Evolutionary conservation across 345 rosid genomes (phyloP).

Genomic region (Erucastrum elatum): DNA sequence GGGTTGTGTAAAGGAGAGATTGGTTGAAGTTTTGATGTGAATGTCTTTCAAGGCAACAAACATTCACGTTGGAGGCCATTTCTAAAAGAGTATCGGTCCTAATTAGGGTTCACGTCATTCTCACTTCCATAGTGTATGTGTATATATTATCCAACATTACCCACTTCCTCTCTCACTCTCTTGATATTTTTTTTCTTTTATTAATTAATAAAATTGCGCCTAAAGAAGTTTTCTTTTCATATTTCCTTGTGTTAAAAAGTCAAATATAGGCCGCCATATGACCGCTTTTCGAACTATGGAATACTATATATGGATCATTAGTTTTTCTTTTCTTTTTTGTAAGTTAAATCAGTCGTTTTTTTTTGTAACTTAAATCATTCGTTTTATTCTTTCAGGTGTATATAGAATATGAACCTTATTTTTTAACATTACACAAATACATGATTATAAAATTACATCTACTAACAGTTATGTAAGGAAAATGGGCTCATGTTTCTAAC

Average conservation of each 20-base stretch:
- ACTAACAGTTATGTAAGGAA: background rate
- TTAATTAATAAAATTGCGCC: background rate
- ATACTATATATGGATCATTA: too few relatives aligned
- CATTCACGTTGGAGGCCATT: conserved; percentile 65
- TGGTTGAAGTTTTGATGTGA: conserved; percentile 57
- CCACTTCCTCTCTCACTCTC: conserved; percentile 3
- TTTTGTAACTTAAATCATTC: too few relatives aligned
- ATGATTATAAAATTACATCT: background rate
- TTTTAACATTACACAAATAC: background rate
- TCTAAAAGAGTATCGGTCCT: conserved; percentile 47
- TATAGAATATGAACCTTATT: background rate
- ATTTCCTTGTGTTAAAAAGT: conserved; percentile 21
- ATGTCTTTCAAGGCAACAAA: conserved; percentile 61
- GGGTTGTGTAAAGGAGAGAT: conserved; percentile 33
- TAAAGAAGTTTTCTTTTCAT: conserved; percentile 12
- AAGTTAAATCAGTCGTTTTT: too few relatives aligned
- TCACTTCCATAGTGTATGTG: conserved; percentile 40
- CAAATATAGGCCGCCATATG: conserved; percentile 31
- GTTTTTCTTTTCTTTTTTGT: too few relatives aligned
- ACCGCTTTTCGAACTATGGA: conserved; percentile 1
- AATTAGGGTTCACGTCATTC: conserved; percentile 43
- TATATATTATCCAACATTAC: conserved; percentile 46
- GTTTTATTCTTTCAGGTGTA: background rate
- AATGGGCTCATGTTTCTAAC: background rate
- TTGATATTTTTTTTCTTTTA: background rate